Base-by-base conservation (phyloP, 2,329 filamentous ascomycete species). In the Ceratocystis lukuohia region DNA sequence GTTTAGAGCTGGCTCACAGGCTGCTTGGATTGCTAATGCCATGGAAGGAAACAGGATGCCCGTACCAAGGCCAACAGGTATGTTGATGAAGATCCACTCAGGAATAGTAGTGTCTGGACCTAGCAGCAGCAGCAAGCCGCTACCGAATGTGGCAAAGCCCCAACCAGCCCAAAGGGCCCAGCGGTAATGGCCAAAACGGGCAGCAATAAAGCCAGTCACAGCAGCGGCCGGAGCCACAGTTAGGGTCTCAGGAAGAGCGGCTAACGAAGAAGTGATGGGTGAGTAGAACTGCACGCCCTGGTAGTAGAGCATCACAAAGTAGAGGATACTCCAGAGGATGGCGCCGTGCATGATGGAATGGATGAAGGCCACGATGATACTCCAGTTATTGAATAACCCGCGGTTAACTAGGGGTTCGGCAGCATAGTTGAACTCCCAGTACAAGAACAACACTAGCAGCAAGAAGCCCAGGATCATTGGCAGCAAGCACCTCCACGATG, bases 1-100 rank as follows among this genome's bases (percentile, higher is more conserved):
- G 67, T 78, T 79, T 0, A 78, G 76, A 17, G 69, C 71, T 5
- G 75, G 75, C 10, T 73, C 71, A 1, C 81, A 79, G 0, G 84
- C 78, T 6, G 86, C 85, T 73, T 89, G 86, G 28, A 88, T 80
- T 1, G 82, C 80, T 44, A 87, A 81, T 0, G 77, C 79, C 75
- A 87, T 82, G n/a, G 80, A 77, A 0, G 87, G 82, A 73, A 88
- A 87, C 5, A 89, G 76, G 65, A 88, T 79, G 1, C 86, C 87
- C 2, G 83, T 79, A 15, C 86, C 86, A 3, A 87, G 65, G 0
- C 85, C 85, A 12, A 82, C 75, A 20, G 84, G 76, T 5, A 88
- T 72, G 70, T 83, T 85, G 57, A 88, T 75, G 71, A 85, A 82
- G 65, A 88, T 76, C 81, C 85, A 86, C 22, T 75, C 74, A 0